These are phyloP conservation scores for Aquilaria sinensis DNA, from an alignment of 345 rosid genomes.

Conservation along the genomic window DNA sequence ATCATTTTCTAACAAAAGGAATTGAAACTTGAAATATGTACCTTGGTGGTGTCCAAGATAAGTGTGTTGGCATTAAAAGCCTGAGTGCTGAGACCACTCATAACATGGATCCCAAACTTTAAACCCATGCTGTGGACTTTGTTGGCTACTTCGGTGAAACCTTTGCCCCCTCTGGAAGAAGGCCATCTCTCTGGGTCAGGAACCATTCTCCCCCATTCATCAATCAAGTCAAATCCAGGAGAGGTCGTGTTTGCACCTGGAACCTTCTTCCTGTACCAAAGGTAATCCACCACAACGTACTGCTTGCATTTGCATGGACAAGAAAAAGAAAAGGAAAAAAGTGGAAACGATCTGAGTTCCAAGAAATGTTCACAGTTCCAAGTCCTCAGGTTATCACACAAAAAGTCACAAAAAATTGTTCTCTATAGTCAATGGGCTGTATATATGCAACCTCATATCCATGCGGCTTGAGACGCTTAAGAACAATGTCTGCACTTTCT, in stretches of 20 bases:
- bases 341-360: too few relatives aligned
- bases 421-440: not conserved
- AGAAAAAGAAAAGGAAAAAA: not conserved
- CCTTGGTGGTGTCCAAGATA: conserved; percentile 56
- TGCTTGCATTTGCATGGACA: conserved; percentile 18
- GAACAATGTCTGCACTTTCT: conserved; percentile 54
- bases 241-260: conserved; percentile 66
- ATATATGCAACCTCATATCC: conserved; percentile 56
- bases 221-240: conserved; percentile 85
- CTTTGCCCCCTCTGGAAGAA: conserved; percentile 75
- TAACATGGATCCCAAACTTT: conserved; percentile 92
- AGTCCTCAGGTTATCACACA: too few relatives aligned
- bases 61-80: conserved; percentile 77
- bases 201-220: conserved; percentile 85
- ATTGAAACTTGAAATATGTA: conserved; percentile 5
- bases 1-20: not conserved
- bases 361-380: too few relatives aligned
- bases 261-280: conserved; percentile 85
- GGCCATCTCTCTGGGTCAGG: conserved; percentile 93
- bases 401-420: too few relatives aligned
- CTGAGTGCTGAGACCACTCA: conserved; percentile 92
- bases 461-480: conserved; percentile 51
- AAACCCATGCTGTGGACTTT: conserved; percentile 82
- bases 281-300: conserved; percentile 96
- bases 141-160: conserved; percentile 68